Percentiles rank a stretch among this genome's conserved stretches.
Evolutionary conservation across 441 rosid genomes (phyloP).

Genomic region (Mallotus japonicus): DNA sequence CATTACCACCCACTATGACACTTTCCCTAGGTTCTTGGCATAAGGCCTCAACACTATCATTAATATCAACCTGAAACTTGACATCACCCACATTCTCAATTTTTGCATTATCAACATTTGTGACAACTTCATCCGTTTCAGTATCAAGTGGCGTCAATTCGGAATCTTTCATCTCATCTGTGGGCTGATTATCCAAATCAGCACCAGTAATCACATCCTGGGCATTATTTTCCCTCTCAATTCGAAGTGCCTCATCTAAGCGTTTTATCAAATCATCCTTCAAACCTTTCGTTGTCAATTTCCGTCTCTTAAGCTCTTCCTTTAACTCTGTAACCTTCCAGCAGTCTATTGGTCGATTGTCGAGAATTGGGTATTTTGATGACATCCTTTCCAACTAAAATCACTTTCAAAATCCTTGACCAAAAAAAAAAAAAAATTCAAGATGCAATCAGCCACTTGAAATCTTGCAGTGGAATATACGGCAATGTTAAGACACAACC

Average conservation of each 20-base stretch:
- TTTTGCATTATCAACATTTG: conserved; percentile 20
- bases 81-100: conserved; percentile 37
- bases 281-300: conserved; percentile 64
- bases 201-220: conserved; percentile 32
- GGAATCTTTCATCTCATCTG: conserved; percentile 20
- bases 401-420: conserved; percentile 23
- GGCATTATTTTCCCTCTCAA: conserved; percentile 54
- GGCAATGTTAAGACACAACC: neutral
- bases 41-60: conserved; percentile 32
- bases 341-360: conserved; percentile 75
- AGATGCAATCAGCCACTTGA: conserved; percentile 11
- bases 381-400: conserved; percentile 52
- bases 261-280: conserved; percentile 89
- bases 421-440: conserved; percentile 6
- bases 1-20: conserved; percentile 16
- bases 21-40: conserved; percentile 27
- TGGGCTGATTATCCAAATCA: conserved; percentile 24
- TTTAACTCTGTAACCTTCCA: conserved; percentile 93
- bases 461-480: neutral
- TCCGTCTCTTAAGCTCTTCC: conserved; percentile 87
- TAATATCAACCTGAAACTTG: conserved; percentile 40
- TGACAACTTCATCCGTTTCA: conserved; percentile 27
- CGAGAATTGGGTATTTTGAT: conserved; percentile 70
- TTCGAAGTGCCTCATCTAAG: conserved; percentile 67
- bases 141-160: conserved; percentile 28